Base-by-base conservation (phyloP, 306 rosid genomes). In the Cyclanthera cordifolia region DNA sequence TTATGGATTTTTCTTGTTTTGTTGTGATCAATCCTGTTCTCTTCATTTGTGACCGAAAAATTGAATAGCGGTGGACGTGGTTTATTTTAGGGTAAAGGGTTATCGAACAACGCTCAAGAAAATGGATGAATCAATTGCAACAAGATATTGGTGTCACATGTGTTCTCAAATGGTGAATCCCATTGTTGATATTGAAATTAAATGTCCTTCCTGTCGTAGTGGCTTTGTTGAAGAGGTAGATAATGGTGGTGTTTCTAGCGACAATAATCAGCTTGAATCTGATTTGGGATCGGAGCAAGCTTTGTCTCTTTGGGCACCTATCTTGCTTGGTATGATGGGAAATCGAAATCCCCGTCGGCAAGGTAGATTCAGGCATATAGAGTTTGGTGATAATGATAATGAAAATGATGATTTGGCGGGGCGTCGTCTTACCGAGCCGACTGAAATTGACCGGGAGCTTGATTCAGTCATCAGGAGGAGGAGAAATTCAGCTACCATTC, bases 271-370 rank as follows among this genome's bases (percentile, higher is more conserved):
- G 14, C 54, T 79, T 0, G 84, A 84, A 39, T 51, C 84, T 5
- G 84, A 84, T 47, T 75, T 80, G 15, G 86, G 85, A 34, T 55
- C 87, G 12, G 86, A 82, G 28, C 78, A 81, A 37, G 83, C 94
- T 54, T 85, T 85, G 55, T 85, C 90, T 30, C 86, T 83, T 12
- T 87, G 93, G 90, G 96, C 94, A 0, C 96, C 94, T 1, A 85
- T 89, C 70, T 78, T 89, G 77, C 80, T 83, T 14, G 96, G 90
- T 51, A 87, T 87, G 94, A 85, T 89, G 94, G 82, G 74, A 21
- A 79, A 76, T 32, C 37, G 4, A 21, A 79, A 76, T 80, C 84
- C 86, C 59, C 85, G 75, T 12, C 90, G 77, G 10, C 69, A 82
- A 15, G n/a, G n/a, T n/a, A 78, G 88, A 59, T 49, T 74, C 24